Evolutionary conservation across 805 yeast species (phyloP).

Genomic region (Saturnispora galanensis): DNA sequence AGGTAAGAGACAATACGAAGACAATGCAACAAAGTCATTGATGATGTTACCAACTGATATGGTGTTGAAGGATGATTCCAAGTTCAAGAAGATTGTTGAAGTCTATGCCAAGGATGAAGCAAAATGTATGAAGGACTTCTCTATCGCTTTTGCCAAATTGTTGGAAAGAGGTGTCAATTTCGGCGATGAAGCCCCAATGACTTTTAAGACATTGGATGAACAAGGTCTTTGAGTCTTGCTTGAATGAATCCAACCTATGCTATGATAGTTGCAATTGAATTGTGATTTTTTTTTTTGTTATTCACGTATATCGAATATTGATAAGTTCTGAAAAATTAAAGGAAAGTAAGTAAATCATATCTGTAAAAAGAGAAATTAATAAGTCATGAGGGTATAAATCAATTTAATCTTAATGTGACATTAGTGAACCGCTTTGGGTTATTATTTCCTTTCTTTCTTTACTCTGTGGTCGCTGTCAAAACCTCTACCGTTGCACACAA

Average conservation of each 20-base stretch:
- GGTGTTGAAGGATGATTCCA: conserved; percentile 38
- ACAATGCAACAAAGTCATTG: conserved; percentile 41
- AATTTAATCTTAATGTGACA: too few species aligned
- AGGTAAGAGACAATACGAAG: conserved; percentile 56
- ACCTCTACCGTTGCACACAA: too few species aligned
- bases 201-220: conserved; percentile 61
- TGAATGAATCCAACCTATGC: too few species aligned
- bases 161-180: conserved; percentile 69
- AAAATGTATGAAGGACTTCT: conserved; percentile 39
- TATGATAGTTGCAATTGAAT: background rate
- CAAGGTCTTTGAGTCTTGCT: conserved; percentile 31
- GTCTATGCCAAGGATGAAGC: conserved; percentile 41
- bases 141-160: conserved; percentile 36
- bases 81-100: conserved; percentile 37
- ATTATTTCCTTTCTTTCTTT: too few species aligned
- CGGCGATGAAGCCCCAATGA: conserved; percentile 30
- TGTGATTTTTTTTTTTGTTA: background rate
- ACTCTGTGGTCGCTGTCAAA: too few species aligned
- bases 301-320: too few species aligned
- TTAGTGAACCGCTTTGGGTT: too few species aligned
- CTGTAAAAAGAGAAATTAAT: too few species aligned
- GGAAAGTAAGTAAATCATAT: too few species aligned
- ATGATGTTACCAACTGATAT: conserved; percentile 58
- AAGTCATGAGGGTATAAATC: too few species aligned
- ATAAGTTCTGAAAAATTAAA: too few species aligned